These are phyloP conservation scores for Cymbopogon citratus DNA, from an alignment of 176 grass and related monocot species.

Conservation along the genomic window DNA sequence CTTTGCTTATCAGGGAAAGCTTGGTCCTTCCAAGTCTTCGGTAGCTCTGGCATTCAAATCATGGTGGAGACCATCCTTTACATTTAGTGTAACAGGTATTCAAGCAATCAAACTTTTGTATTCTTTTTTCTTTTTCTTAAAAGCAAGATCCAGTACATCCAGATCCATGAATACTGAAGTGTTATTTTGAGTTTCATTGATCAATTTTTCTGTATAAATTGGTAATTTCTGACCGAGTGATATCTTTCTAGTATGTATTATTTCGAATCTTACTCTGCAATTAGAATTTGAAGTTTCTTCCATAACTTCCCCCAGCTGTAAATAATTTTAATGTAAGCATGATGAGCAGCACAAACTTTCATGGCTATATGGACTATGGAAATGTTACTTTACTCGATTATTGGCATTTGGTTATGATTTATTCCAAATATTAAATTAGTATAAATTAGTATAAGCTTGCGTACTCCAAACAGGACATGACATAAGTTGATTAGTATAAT, in stretches of 20 bases:
- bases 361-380: neutral
- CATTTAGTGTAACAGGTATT: slow-evolving; percentile 78
- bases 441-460: too few species aligned
- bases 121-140: neutral
- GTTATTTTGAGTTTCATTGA: neutral
- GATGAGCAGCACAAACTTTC: neutral
- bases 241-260: neutral
- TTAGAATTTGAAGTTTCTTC: neutral
- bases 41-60: slow-evolving; percentile 85
- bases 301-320: neutral
- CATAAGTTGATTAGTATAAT: neutral
- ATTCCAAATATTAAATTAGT: neutral
- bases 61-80: slow-evolving; percentile 96
- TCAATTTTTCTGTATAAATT: neutral
- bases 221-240: neutral
- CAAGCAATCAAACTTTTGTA: neutral
- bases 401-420: neutral
- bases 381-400: neutral
- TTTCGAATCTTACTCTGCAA: neutral
- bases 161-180: neutral
- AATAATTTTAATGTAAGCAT: neutral
- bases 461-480: neutral
- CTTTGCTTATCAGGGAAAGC: slow-evolving; percentile 57
- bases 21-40: slow-evolving; percentile 70
- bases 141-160: neutral